Conservation (phyloP, 352 stramenopile genomes). For the Globisporangium okanoganense region DNA sequence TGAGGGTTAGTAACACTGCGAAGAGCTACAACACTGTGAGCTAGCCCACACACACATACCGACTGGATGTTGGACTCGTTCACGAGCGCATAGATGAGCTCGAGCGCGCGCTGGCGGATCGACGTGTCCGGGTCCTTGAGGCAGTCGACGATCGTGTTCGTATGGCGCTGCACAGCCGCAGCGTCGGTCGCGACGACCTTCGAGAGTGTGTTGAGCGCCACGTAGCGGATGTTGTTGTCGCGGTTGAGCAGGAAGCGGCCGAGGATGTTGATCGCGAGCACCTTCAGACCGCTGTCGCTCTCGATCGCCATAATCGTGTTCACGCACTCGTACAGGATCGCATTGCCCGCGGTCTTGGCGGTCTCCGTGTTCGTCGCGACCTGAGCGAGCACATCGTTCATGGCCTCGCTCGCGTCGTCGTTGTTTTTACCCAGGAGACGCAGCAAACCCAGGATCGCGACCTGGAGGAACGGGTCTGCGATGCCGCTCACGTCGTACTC, state of each 20-base stretch:
- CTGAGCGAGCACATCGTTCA: slow-evolving; percentile 98
- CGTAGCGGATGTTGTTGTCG: slow-evolving; percentile 99
- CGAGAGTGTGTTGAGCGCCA: slow-evolving; percentile 97
- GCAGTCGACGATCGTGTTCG: slow-evolving; percentile 94
- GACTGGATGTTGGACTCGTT: slow-evolving; percentile 96
- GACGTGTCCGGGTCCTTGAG: slow-evolving; percentile 97
- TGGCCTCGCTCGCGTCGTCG: slow-evolving; percentile 89
- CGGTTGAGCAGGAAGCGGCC: slow-evolving; percentile 98
- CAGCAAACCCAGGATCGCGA: slow-evolving; percentile 89
- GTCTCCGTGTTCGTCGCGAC: slow-evolving; percentile 99
- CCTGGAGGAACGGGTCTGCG: slow-evolving; percentile 97
- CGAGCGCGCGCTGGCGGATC: slow-evolving; percentile 97
- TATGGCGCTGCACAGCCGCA: slow-evolving; percentile 96
- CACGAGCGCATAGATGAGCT: slow-evolving; percentile 99
- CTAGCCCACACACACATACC: slow-evolving; percentile 23
- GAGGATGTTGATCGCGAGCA: slow-evolving; percentile 99
- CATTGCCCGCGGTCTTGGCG: slow-evolving; percentile 99
- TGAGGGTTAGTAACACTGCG: neutral
- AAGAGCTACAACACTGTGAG: neutral
- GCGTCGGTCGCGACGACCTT: slow-evolving; percentile 89
- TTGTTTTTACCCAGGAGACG: slow-evolving; percentile 94
- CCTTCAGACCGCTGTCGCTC: slow-evolving; percentile 94
- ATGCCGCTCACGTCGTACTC: slow-evolving; percentile 99
- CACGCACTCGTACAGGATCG: slow-evolving; percentile 99
- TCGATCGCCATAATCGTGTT: slow-evolving; percentile 99